These are phyloP conservation scores for Aspergillus bertholletiae DNA, from an alignment of 495 filamentous ascomycete genomes.

Conservation along the genomic window DNA sequence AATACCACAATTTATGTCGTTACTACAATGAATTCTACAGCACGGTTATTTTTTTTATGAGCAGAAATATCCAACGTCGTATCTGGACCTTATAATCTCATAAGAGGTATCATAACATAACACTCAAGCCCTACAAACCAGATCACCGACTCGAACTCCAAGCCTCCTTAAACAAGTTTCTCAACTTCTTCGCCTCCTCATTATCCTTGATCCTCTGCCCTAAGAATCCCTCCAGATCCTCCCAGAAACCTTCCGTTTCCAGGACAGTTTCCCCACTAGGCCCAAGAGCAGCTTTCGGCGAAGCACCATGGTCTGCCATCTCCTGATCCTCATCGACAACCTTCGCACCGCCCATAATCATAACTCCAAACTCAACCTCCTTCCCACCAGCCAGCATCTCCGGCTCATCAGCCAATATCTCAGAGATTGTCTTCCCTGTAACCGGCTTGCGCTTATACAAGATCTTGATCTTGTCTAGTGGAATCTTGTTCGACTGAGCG, in stretches of 20 bases:
- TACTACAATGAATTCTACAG: no score
- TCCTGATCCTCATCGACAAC: constrained; percentile 27
- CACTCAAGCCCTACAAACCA: constrained; percentile 1
- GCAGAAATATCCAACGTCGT: background rate
- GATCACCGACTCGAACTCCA: constrained; percentile 47
- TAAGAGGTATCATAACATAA: background rate
- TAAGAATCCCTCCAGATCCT: constrained; percentile 78
- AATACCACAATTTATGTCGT: background rate
- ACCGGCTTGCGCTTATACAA: constrained; percentile 81
- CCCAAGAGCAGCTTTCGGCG: constrained; percentile 48
- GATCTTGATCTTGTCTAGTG: constrained; percentile 72
- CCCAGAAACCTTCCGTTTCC: constrained; percentile 77
- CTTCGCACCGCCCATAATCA: constrained; percentile 71
- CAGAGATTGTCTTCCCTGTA: constrained; percentile 51
- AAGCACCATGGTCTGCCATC: constrained; percentile 30
- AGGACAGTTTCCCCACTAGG: constrained; percentile 57
- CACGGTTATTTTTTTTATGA: no score
- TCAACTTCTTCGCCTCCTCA: constrained; percentile 58
- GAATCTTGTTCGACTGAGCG: constrained; percentile 26
- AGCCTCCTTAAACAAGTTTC: constrained; percentile 63
- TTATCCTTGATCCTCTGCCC: constrained; percentile 73
- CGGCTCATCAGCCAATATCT: constrained; percentile 45
- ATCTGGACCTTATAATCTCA: background rate
- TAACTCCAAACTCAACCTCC: constrained; percentile 70
- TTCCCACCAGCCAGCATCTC: constrained; percentile 34